These are phyloP conservation scores for Cymodocea nodosa DNA, from an alignment of 116 monocot species.

Conservation along the genomic window DNA sequence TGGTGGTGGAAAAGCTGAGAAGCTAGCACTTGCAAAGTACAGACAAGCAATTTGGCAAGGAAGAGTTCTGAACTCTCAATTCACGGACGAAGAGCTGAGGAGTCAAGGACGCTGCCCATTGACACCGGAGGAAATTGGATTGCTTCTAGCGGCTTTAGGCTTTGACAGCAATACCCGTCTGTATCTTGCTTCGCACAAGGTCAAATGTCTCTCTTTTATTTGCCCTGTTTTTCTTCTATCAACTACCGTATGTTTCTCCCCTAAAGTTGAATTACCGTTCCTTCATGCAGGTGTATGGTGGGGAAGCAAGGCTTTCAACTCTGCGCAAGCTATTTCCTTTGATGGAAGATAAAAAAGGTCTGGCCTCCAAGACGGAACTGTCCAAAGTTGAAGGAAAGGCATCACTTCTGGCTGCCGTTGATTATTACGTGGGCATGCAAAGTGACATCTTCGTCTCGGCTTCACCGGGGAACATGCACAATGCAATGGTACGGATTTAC, in stretches of 20 bases:
- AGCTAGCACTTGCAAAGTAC: conserved; percentile 69
- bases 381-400: conserved; percentile 63
- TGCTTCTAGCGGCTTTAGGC: conserved; percentile 69
- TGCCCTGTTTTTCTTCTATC: neutral
- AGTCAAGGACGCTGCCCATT: conserved; percentile 65
- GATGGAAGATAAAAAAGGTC: conserved; percentile 90
- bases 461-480: conserved; percentile 91
- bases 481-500: conserved; percentile 47
- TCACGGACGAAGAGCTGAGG: conserved; percentile 73
- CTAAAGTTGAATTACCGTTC: neutral
- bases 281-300: conserved; percentile 28
- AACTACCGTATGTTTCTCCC: neutral
- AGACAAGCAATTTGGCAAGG: conserved; percentile 91
- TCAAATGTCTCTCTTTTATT: neutral
- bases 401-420: conserved; percentile 73
- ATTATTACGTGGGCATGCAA: conserved; percentile 76
- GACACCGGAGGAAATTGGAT: conserved; percentile 86
- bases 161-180: conserved; percentile 70
- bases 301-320: conserved; percentile 69
- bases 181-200: conserved; percentile 94
- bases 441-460: conserved; percentile 76
- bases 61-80: conserved; percentile 72
- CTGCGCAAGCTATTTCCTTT: conserved; percentile 71
- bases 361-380: conserved; percentile 55
- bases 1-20: conserved; percentile 89